Base-by-base conservation (phyloP, 257 asterid genomes). In the Parsonsia alboflavescens region DNA sequence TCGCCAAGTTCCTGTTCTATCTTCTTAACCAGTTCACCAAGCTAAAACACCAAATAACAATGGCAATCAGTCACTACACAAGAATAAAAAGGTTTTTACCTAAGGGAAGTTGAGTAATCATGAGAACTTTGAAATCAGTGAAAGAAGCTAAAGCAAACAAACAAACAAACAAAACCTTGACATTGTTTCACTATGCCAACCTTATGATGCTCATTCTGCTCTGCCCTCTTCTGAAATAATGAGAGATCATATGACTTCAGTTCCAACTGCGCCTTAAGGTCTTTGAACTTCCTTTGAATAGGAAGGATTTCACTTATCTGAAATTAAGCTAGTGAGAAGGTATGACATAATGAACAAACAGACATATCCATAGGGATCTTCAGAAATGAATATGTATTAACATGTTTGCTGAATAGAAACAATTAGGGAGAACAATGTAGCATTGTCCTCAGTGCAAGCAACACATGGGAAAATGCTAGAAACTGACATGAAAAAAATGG, bases 181-280 rank as follows among this genome's bases (percentile, higher is more conserved):
- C 3, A 44, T 9, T 44, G 59, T 28, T 78, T 53, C 63, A 66
- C 49, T 44, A 26, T 57, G 30, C 48, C 83, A 79, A 95, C 99
- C 99, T 95, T 93, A 81, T 95, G 98, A 84, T 95, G 97, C 88
- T 92, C 99, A 76, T 90, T 90, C 77, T 95, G 98, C 86, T 88
- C 89, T 21, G 96, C 97, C 86, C 98, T 86, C 82, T 80, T 87
- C 87, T 92, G 96, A 56, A 83, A 71, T 78, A 95, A 88, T 44
- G 93, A 86, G 75, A 95, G 97, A 78, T 95, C 99, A 80, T 90
- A 92, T 64, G 94, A 86, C 84, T 93, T 90, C 85, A 95, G 96
- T 83, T 90, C 99, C 80, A 90, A 76, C 79, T 90, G 91, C 72
- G 88, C 80, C 88, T 86, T 93, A 54, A 95, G 89, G 79, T 90